Conservation (phyloP, 495 filamentous ascomycete species). For the Xylaria sp. region DNA sequence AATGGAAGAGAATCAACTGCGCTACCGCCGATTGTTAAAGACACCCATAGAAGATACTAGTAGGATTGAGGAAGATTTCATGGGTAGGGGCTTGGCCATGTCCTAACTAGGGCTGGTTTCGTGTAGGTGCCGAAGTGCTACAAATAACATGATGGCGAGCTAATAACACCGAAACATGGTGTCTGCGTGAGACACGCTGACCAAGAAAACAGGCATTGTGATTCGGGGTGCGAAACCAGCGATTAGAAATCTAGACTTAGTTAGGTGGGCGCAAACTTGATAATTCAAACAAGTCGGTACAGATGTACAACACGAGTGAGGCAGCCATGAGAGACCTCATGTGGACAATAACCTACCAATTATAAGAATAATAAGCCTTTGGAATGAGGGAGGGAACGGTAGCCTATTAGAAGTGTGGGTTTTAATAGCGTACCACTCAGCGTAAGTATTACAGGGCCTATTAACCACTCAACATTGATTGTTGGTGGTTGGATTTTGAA, state of each 20-base stretch:
- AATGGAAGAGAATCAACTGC: neutral
- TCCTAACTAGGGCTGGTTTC: conserved; percentile 13
- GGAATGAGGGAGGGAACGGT: neutral
- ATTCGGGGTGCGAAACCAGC: neutral
- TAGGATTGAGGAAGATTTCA: neutral
- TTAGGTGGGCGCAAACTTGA: neutral
- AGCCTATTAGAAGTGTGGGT: conserved; percentile 7
- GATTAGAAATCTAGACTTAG: neutral
- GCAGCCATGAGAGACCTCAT: conserved; percentile 18
- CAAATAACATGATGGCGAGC: conserved; percentile 18
- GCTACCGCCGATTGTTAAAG: neutral
- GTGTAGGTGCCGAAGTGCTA: conserved; percentile 23
- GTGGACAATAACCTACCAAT: conserved; percentile 10
- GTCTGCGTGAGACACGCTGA: conserved; percentile 21
- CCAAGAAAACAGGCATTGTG: conserved; percentile 2
- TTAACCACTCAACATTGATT: neutral
- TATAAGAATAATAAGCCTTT: neutral
- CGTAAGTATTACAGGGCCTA: conserved; percentile 6
- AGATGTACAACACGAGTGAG: neutral
- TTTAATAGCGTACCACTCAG: neutral
- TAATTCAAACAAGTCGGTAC: neutral
- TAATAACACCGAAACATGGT: conserved; percentile 29
- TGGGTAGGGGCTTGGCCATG: neutral
- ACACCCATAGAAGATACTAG: neutral
- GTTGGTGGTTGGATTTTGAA: conserved; percentile 21